A percentile compares a stretch with the other conserved stretches of the same genome.
phyloP scores from a whole-genome alignment of 208 protist species.

The Trypanosoma platydactyli region DNA sequence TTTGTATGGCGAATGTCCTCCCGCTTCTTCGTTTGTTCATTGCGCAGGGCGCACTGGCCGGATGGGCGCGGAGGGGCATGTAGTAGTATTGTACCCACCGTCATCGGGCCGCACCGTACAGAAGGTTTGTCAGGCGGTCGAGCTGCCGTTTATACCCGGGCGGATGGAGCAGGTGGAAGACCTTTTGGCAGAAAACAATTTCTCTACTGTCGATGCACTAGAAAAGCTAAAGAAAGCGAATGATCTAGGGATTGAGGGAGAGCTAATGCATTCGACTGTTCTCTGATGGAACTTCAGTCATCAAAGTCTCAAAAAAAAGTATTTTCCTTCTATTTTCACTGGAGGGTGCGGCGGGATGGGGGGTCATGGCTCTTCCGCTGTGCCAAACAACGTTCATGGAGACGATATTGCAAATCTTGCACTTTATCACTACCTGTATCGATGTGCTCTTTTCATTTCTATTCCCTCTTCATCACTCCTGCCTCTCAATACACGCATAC shows the following conservation, averaged over 20 bases:
- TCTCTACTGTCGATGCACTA: conserved; percentile 16
- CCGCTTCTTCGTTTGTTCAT: conserved; percentile 75
- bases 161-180: conserved; percentile 58
- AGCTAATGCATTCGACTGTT: too few species aligned
- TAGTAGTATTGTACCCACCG: conserved; percentile 77
- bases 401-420: too few species aligned
- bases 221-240: conserved; percentile 22
- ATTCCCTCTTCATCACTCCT: too few species aligned
- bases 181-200: conserved; percentile 32
- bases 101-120: conserved; percentile 68
- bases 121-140: conserved; percentile 69
- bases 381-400: too few species aligned
- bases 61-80: conserved; percentile 78
- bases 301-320: too few species aligned
- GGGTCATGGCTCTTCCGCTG: too few species aligned
- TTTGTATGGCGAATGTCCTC: conserved; percentile 67
- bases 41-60: conserved; percentile 86
- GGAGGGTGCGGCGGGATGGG: too few species aligned
- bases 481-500: too few species aligned
- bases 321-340: too few species aligned
- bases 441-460: too few species aligned
- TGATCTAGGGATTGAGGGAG: not conserved
- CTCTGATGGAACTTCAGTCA: too few species aligned
- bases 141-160: conserved; percentile 65
- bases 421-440: too few species aligned